Conservation (phyloP, 1,284 basidiomycete species). For the Prillingera fragicola region DNA sequence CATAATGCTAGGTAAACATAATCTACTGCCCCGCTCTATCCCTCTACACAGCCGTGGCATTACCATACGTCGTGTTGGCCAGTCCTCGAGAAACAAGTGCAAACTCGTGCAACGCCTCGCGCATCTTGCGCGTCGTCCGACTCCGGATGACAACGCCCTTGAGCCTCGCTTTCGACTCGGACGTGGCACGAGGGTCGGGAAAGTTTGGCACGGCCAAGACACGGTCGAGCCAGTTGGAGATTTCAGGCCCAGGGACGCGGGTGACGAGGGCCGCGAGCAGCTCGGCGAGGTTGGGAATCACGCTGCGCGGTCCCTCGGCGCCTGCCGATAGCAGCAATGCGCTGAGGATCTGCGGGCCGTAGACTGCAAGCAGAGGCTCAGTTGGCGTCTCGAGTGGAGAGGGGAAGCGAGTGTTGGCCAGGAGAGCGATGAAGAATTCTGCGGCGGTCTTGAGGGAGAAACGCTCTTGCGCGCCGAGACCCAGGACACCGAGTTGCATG, state of each 20-base stretch:
- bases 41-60: slow-evolving; percentile 41
- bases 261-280: slow-evolving; percentile 62
- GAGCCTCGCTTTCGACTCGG: slow-evolving; percentile 69
- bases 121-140: slow-evolving; percentile 45
- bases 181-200: slow-evolving; percentile 44
- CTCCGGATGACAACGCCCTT: slow-evolving; percentile 60
- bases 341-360: slow-evolving; percentile 62
- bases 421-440: slow-evolving; percentile 58
- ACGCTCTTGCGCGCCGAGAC: slow-evolving; percentile 71
- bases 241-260: slow-evolving; percentile 54
- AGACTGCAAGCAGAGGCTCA: slow-evolving; percentile 55
- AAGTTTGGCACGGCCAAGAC: slow-evolving; percentile 56
- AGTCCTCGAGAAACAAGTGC: slow-evolving; percentile 46
- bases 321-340: slow-evolving; percentile 72
- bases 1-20: background rate
- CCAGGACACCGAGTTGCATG: slow-evolving; percentile 64
- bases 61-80: slow-evolving; percentile 47
- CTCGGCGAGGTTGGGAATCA: slow-evolving; percentile 76
- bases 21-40: background rate
- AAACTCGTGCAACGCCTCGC: slow-evolving; percentile 49
- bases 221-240: slow-evolving; percentile 63
- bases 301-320: slow-evolving; percentile 70
- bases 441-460: slow-evolving; percentile 78
- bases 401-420: slow-evolving; percentile 45
- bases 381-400: slow-evolving; percentile 37